Base-by-base conservation (phyloP, 2,329 filamentous ascomycete genomes). In the Microcera coccophila region DNA sequence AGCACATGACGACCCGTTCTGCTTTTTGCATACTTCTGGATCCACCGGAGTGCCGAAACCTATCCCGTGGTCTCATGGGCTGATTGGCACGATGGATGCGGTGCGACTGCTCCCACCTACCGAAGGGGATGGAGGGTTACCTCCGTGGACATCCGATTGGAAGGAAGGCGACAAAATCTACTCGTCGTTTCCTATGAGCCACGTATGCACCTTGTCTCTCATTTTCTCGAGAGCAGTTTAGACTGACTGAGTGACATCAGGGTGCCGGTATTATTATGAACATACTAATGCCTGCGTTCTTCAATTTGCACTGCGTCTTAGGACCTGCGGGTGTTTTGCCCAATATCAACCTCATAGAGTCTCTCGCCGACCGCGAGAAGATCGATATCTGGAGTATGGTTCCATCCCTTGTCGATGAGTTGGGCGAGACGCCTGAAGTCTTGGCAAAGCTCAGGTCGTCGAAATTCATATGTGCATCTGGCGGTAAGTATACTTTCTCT, bases 11-110 rank as follows among this genome's bases (percentile, higher is more conserved):
- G 66, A 70, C 1, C 62, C 63, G 0, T 65, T 70, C 4, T 59
- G 64, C 19, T 57, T 66, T 19, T 40, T 70, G 1, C 69, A 72
- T 37, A 71, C 69, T 0, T 71, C 67, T 3, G 70, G 70, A 2
- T 62, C 64, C 2, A 73, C 69, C 3, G 69, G 70, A 3, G 42
- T 67, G 0, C 68, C 67, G 2, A 72, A 72, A 38, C 66, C 66
- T 0, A 64, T 72, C n/a, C 39, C 52, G 1, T 59, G 60, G 50
- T 60, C 62, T 4, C 62, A 72, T 45, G 57, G 48, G 0, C 37
- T 62, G 19, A 55, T 62, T 5, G 58, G 54, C 1, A 63, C 64
- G 0, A 59, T 67, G 55, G 68, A 73, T 49, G 62, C 64, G 1
- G 51, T 68, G 2, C 54, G 62, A 9, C 45, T 66, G 2, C 53